phyloP scores from a whole-genome alignment of 2,329 filamentous ascomycete genomes.

The Neofusicoccum parvum region DNA sequence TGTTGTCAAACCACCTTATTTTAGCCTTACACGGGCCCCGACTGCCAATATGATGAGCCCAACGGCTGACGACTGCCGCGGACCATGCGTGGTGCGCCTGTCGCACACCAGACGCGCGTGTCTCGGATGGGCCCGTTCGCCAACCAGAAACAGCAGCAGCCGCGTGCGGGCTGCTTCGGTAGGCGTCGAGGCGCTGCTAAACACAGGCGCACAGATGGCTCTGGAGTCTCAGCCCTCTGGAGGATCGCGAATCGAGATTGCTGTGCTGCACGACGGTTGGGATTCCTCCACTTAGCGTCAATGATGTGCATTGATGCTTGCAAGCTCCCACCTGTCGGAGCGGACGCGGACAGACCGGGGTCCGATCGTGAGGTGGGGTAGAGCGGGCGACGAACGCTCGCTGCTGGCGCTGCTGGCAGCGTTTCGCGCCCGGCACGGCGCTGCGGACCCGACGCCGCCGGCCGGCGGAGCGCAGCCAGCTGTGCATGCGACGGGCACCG shows the following conservation, averaged over 20 bases:
- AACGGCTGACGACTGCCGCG: constrained; percentile 9
- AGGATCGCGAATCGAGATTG: constrained; percentile 13
- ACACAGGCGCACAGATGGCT: neutral
- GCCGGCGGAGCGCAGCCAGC: neutral
- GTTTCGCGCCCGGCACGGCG: neutral
- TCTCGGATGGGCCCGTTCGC: neutral
- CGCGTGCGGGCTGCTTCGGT: neutral
- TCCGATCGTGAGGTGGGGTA: constrained; percentile 17
- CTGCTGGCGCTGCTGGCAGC: neutral
- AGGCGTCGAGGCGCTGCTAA: neutral
- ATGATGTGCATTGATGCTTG: constrained; percentile 17
- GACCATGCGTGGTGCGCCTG: neutral
- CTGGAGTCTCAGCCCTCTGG: neutral
- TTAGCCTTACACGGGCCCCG: constrained; percentile 4
- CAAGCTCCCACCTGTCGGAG: constrained; percentile 4
- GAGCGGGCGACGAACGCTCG: neutral
- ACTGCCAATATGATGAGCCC: neutral
- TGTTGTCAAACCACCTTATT: constrained; percentile 11
- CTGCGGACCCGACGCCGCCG: neutral
- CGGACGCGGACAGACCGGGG: neutral
- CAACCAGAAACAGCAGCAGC: neutral
- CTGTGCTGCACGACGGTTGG: constrained; percentile 12
- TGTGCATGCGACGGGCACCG: too few relatives aligned
- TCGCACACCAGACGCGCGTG: neutral
- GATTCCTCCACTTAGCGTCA: constrained; percentile 6